These are phyloP conservation scores for Amanita inopinata DNA, from an alignment of 768 basidiomycete genomes.

Conservation along the genomic window DNA sequence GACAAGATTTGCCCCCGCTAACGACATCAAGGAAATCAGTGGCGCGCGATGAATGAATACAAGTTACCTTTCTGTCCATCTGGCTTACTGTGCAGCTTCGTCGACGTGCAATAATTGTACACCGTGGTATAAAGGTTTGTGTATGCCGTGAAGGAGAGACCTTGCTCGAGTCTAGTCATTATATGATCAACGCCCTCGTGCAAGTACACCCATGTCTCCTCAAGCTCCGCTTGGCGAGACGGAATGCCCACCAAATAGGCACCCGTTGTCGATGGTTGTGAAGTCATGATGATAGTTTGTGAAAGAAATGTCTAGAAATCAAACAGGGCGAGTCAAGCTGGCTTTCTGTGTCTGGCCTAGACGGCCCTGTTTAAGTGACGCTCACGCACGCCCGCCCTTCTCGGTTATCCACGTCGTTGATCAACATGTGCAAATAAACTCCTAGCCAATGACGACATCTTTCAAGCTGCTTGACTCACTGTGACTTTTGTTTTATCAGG, in stretches of 20 bases:
- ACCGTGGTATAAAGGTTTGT: constrained; percentile 85
- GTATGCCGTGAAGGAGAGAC: constrained; percentile 62
- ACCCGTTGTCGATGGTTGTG: constrained; percentile 19
- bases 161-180: constrained; percentile 81
- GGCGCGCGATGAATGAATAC: constrained; percentile 20
- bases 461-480: too few relatives aligned
- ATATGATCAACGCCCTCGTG: constrained; percentile 83
- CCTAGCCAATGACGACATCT: background rate
- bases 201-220: constrained; percentile 83
- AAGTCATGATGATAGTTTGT: constrained; percentile 23
- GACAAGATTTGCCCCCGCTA: constrained; percentile 93
- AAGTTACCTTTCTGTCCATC: constrained; percentile 60
- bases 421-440: background rate
- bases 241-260: constrained; percentile 42
- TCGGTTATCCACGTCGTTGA: background rate
- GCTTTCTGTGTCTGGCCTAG: background rate
- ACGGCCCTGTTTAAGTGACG: background rate
- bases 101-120: constrained; percentile 97
- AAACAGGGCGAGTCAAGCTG: background rate
- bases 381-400: background rate
- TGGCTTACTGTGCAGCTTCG: constrained; percentile 59
- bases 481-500: background rate
- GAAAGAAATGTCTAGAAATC: constrained; percentile 10
- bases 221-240: constrained; percentile 59
- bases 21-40: constrained; percentile 23